These are phyloP conservation scores for Gloeostereum incarnatum DNA, from an alignment of 768 basidiomycete species.

Conservation along the genomic window DNA sequence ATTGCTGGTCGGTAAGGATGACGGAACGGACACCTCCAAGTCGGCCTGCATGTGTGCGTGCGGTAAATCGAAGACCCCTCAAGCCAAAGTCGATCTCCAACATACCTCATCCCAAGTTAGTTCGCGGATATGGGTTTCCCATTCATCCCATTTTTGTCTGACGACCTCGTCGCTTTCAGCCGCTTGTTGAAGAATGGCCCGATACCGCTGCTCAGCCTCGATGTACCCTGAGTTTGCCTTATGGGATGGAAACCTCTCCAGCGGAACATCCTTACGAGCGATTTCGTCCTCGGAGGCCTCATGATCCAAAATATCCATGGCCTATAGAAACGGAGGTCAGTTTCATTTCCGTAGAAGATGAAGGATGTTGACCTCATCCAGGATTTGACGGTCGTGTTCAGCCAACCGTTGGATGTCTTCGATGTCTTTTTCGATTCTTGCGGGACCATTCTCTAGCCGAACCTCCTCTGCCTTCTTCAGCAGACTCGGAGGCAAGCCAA, in stretches of 20 bases:
- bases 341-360: conserved; percentile 1
- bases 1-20: conserved; percentile 39
- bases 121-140: conserved; percentile 64
- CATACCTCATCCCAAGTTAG: conserved; percentile 62
- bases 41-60: conserved; percentile 33
- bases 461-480: conserved; percentile 83
- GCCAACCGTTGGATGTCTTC: conserved; percentile 66
- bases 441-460: conserved; percentile 65
- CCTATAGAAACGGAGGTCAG: conserved; percentile 29
- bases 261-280: conserved; percentile 37
- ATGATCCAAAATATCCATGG: conserved; percentile 83
- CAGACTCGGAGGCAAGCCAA: conserved; percentile 84
- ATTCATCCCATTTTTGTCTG: conserved; percentile 79
- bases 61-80: neutral
- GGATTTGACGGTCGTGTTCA: conserved; percentile 43
- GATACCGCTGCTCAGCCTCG: conserved; percentile 62
- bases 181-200: conserved; percentile 64
- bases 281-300: conserved; percentile 84
- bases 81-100: too few relatives aligned
- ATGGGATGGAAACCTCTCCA: conserved; percentile 59
- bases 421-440: conserved; percentile 60
- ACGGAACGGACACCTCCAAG: conserved; percentile 61
- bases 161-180: conserved; percentile 69
- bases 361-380: conserved; percentile 64
- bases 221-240: conserved; percentile 72